A percentile compares a stretch with the other conserved stretches of the same genome.
phyloP scores from a whole-genome alignment of 176 grass and related monocot genomes.

The Lolium perenne region DNA sequence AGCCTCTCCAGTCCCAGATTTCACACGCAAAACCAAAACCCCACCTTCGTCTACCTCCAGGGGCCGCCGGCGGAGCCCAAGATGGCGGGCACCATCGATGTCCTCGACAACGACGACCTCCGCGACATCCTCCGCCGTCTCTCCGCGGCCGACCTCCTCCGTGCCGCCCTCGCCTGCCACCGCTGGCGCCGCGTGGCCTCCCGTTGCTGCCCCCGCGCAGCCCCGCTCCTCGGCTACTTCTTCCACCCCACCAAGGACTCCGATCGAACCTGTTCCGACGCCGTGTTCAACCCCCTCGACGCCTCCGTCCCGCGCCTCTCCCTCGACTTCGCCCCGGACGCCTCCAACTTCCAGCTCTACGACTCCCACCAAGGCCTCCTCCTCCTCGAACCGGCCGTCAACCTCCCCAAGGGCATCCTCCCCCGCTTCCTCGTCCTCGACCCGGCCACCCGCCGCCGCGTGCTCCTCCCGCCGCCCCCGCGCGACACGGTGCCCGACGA shows the following conservation, averaged over 20 bases:
- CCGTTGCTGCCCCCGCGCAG: not conserved
- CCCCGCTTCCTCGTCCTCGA: conserved; percentile 12
- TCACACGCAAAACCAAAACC: too few relatives aligned
- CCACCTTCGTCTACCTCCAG: not conserved
- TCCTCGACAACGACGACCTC: not conserved
- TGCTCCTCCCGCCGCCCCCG: not conserved
- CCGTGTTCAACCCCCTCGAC: too few relatives aligned
- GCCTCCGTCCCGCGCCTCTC: too few relatives aligned
- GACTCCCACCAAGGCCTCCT: conserved; percentile 21
- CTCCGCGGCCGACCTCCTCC: not conserved
- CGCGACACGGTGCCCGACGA: not conserved
- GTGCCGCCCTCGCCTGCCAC: not conserved
- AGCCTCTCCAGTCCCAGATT: too few relatives aligned
- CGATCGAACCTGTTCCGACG: too few relatives aligned
- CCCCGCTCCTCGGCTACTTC: too few relatives aligned
- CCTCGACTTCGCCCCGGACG: too few relatives aligned
- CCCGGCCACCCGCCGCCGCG: not conserved
- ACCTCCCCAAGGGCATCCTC: not conserved
- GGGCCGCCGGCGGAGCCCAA: not conserved
- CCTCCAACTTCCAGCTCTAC: too few relatives aligned
- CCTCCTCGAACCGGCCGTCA: not conserved
- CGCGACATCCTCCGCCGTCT: not conserved
- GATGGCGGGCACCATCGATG: not conserved
- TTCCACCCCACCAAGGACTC: too few relatives aligned
- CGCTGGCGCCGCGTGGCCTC: not conserved